phyloP scores from a whole-genome alignment of 164 flowering plant species.

The Vitis rupestris region DNA sequence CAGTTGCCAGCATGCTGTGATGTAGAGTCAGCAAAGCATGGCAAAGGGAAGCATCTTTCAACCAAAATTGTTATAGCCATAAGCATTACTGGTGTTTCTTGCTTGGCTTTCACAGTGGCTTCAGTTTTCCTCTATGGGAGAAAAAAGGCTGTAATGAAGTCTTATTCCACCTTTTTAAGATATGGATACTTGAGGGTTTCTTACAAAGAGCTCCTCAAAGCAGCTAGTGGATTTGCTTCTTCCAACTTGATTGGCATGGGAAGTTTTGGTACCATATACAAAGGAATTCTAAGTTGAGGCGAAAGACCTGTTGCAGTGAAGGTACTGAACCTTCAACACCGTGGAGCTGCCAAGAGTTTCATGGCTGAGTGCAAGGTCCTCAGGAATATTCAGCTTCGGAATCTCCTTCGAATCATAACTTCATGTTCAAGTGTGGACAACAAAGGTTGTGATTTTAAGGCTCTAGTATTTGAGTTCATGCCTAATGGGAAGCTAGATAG shows the following conservation, averaged over 20 bases:
- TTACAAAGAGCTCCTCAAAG: constrained; percentile 19
- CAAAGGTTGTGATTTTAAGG: too few species aligned
- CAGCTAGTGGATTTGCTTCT: constrained; percentile 27
- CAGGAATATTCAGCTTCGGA: too few species aligned
- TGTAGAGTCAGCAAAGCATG: neutral
- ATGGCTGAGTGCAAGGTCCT: too few species aligned
- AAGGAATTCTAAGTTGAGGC: constrained; percentile 5
- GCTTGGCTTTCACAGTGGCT: neutral
- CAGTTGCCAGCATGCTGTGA: constrained; percentile 25
- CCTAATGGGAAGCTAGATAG: too few species aligned
- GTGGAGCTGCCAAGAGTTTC: too few species aligned
- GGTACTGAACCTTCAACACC: too few species aligned
- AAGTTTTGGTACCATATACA: constrained; percentile 30
- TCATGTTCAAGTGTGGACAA: too few species aligned
- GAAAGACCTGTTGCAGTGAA: too few species aligned
- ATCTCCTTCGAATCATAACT: too few species aligned
- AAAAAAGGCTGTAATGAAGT: neutral
- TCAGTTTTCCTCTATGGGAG: neutral
- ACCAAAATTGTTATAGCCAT: neutral
- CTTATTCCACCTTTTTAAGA: neutral
- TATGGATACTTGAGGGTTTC: constrained; percentile 11
- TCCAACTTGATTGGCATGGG: constrained; percentile 30
- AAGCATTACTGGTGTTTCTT: neutral
- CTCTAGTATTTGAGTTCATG: too few species aligned
- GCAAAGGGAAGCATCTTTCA: neutral